phyloP scores from a whole-genome alignment of 345 rosid genomes.

The Syzygium aqueum region DNA sequence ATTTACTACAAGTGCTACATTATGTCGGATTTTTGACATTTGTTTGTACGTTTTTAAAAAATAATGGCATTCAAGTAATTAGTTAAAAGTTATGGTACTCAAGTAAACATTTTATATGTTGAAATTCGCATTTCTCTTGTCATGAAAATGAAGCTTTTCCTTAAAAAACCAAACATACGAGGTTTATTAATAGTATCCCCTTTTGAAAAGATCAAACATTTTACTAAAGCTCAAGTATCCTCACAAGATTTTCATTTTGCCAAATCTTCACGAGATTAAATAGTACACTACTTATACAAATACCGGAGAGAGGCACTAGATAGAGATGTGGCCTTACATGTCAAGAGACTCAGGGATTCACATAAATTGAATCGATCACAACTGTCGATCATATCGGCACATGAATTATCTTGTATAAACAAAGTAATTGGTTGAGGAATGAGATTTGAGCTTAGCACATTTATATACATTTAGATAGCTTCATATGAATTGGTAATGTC shows the following conservation, averaged over 20 bases:
- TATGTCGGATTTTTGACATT: too few relatives aligned
- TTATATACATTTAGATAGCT: background rate
- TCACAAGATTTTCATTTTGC: background rate
- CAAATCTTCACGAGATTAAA: background rate
- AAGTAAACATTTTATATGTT: background rate
- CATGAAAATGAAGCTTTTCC: background rate
- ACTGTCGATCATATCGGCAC: too few relatives aligned
- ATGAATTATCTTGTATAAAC: too few relatives aligned
- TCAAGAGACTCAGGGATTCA: too few relatives aligned
- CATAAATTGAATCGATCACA: too few relatives aligned
- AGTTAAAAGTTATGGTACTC: too few relatives aligned
- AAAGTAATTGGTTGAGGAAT: too few relatives aligned
- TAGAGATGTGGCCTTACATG: background rate
- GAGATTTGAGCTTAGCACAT: background rate
- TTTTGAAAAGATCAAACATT: background rate
- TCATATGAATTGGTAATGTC: background rate
- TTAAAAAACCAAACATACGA: background rate
- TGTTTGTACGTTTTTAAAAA: too few relatives aligned
- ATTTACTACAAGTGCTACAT: too few relatives aligned
- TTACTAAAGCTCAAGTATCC: background rate
- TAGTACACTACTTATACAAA: background rate
- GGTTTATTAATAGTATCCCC: background rate
- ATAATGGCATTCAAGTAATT: too few relatives aligned
- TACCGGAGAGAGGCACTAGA: background rate
- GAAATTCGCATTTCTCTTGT: background rate